Conservation (phyloP, 2,329 filamentous ascomycete species). For the Plenodomus biglobosus region DNA sequence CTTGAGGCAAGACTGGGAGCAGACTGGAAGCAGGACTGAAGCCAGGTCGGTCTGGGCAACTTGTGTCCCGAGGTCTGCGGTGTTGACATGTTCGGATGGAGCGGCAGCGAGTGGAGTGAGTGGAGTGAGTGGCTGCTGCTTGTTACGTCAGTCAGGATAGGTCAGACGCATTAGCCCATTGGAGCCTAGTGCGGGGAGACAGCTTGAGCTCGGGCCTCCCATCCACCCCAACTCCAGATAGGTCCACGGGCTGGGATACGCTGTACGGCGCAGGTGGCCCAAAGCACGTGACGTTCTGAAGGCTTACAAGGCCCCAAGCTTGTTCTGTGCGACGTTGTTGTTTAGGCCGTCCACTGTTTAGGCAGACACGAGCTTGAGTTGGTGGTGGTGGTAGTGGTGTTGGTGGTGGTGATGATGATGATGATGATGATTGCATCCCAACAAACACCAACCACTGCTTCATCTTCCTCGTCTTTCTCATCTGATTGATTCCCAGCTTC, state of each 20-base stretch:
- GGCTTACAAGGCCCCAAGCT: no score
- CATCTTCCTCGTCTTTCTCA: no score
- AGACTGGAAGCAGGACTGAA: not conserved
- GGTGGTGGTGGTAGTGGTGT: no score
- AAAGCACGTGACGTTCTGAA: no score
- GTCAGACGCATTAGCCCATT: no score
- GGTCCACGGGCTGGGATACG: no score
- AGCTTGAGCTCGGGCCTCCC: conserved; percentile 3
- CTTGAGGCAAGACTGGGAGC: not conserved
- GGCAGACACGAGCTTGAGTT: conserved; percentile 3
- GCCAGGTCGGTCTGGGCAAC: not conserved
- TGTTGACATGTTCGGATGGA: conserved; percentile 2
- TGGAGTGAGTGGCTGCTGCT: not conserved
- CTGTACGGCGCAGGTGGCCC: no score
- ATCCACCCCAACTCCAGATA: conserved; percentile 1
- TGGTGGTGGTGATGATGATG: no score
- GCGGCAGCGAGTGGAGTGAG: not conserved
- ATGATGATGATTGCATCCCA: no score
- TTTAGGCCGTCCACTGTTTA: conserved; percentile 1
- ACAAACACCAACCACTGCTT: no score
- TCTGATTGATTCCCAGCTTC: no score
- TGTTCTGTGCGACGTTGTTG: conserved; percentile 1
- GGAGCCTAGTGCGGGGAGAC: conserved; percentile 5
- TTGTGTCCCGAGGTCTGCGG: conserved; percentile 3
- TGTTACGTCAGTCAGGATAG: no score